These are phyloP conservation scores for Gracilariopsis chorda DNA, from an alignment of 23 red algal genomes.

Conservation along the genomic window DNA sequence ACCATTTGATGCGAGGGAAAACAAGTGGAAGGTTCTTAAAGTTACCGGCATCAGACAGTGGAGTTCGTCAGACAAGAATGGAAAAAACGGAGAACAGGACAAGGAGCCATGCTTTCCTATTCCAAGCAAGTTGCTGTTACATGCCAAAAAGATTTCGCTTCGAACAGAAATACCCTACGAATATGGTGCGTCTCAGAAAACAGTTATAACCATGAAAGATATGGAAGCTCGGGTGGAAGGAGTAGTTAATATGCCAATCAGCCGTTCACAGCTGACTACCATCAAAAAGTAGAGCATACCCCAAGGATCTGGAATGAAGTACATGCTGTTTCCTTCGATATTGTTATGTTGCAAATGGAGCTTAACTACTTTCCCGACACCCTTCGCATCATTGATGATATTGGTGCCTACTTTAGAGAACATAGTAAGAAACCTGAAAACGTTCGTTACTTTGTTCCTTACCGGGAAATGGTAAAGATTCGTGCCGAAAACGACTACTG, in stretches of 20 bases:
- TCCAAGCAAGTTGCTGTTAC: background rate
- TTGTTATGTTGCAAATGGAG: background rate
- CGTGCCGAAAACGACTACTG: constrained; percentile 40
- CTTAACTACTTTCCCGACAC: constrained; percentile 37
- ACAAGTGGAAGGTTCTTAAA: constrained; percentile 22
- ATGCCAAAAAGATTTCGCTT: constrained; percentile 15
- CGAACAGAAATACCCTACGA: constrained; percentile 47
- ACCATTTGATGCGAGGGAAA: constrained; percentile 30
- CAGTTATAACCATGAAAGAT: constrained; percentile 11
- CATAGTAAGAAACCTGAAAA: constrained; percentile 22
- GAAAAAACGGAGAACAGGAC: background rate
- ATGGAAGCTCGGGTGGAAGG: background rate
- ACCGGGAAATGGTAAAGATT: constrained; percentile 23
- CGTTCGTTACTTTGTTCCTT: constrained; percentile 48
- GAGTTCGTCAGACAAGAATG: background rate
- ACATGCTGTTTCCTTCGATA: constrained; percentile 30
- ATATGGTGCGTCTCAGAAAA: constrained; percentile 29
- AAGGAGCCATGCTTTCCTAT: background rate
- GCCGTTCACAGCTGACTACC: background rate
- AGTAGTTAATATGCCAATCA: constrained; percentile 14
- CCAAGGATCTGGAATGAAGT: constrained; percentile 50
- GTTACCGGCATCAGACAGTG: constrained; percentile 1
- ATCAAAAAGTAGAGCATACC: constrained; percentile 5
- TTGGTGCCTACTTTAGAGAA: background rate
- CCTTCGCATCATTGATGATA: constrained; percentile 27